Evolutionary conservation across 2,329 filamentous ascomycete genomes (phyloP).

Genomic region (Sphaerulina vaccinii): DNA sequence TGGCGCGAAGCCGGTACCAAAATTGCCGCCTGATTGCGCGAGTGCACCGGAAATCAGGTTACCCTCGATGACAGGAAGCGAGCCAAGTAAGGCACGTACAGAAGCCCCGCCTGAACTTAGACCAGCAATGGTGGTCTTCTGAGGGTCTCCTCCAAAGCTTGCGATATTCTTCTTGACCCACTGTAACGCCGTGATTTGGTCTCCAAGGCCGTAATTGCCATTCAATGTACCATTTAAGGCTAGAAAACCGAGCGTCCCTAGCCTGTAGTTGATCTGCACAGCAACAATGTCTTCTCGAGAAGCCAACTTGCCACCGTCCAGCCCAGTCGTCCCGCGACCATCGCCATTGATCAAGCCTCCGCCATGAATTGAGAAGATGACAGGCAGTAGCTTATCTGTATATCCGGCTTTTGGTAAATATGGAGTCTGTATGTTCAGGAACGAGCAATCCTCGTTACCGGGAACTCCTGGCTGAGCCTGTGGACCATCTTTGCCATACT

Average conservation of each 20-base stretch:
- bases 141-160: constrained; percentile 28
- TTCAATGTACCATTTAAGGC: constrained; percentile 57
- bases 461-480: constrained; percentile 36
- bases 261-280: constrained; percentile 61
- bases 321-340: constrained; percentile 36
- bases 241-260: constrained; percentile 59
- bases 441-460: constrained; percentile 48
- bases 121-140: constrained; percentile 48
- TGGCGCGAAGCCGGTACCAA: constrained; percentile 58
- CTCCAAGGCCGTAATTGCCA: constrained; percentile 55
- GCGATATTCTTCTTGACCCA: constrained; percentile 50
- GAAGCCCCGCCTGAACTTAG: constrained; percentile 56
- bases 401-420: constrained; percentile 44
- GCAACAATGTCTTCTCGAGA: constrained; percentile 60
- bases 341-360: constrained; percentile 56
- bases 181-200: constrained; percentile 52
- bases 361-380: constrained; percentile 56
- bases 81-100: constrained; percentile 55
- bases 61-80: constrained; percentile 48
- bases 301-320: constrained; percentile 55
- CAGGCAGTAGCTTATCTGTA: constrained; percentile 44
- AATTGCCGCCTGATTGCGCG: constrained; percentile 53
- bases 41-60: constrained; percentile 47
- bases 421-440: constrained; percentile 51
- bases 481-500: constrained; percentile 48